A percentile compares a stretch with the other conserved stretches of the same genome.
Evolutionary conservation across 2,329 filamentous ascomycete species (phyloP).

Genomic region (Ceratocystis ficicola): DNA sequence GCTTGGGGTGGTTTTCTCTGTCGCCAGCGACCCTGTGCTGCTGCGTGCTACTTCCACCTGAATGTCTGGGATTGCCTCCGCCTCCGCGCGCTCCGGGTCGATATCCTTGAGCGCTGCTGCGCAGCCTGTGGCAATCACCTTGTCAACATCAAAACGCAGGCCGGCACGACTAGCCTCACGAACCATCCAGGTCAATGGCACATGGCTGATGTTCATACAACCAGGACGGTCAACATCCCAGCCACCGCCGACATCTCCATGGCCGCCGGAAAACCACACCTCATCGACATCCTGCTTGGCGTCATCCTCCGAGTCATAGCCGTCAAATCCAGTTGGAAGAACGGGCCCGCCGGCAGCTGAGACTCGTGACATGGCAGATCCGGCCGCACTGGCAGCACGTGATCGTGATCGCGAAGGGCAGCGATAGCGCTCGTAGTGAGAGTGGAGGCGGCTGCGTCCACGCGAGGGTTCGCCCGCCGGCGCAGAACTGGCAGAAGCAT

Average conservation of each 20-base stretch:
- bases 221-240: slow-evolving; percentile 45
- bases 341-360: neutral
- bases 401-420: slow-evolving; percentile 30
- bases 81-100: slow-evolving; percentile 8
- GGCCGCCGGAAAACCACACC: slow-evolving; percentile 68
- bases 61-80: slow-evolving; percentile 28
- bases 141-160: slow-evolving; percentile 55
- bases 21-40: slow-evolving; percentile 15
- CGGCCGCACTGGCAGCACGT: slow-evolving; percentile 13
- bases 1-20: neutral
- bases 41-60: slow-evolving; percentile 28
- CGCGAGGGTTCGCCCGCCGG: slow-evolving; percentile 18
- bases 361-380: neutral
- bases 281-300: slow-evolving; percentile 62
- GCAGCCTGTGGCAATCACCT: slow-evolving; percentile 55
- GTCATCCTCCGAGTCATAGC: slow-evolving; percentile 37
- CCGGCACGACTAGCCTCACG: slow-evolving; percentile 49
- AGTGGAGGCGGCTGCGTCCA: slow-evolving; percentile 4
- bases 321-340: slow-evolving; percentile 18
- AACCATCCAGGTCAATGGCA: slow-evolving; percentile 60
- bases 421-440: slow-evolving; percentile 22
- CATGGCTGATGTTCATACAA: slow-evolving; percentile 53
- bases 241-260: slow-evolving; percentile 68
- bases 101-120: slow-evolving; percentile 28
- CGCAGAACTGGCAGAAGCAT: neutral